These are phyloP conservation scores for Dactylellina haptotyla DNA, from an alignment of 2,329 filamentous ascomycete genomes.

Conservation along the genomic window DNA sequence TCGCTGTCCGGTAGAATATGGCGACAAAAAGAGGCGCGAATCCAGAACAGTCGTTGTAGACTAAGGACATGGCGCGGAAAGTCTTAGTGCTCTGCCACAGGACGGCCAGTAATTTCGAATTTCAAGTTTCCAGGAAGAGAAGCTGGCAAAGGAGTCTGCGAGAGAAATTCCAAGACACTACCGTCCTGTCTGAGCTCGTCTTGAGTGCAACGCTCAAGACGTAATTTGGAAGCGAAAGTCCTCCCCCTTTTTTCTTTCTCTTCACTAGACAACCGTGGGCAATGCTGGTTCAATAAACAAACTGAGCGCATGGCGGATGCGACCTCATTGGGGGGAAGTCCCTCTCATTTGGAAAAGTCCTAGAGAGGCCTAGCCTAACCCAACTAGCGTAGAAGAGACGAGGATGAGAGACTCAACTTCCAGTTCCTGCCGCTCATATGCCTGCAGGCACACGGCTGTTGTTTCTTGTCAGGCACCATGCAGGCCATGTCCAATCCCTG, in stretches of 20 bases:
- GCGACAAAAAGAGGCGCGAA: conserved; percentile 6
- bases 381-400: too few species aligned
- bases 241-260: conserved; percentile 34
- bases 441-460: too few species aligned
- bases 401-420: too few species aligned
- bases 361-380: too few species aligned
- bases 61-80: conserved; percentile 25
- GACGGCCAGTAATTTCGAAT: conserved; percentile 28
- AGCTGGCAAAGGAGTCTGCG: conserved; percentile 36
- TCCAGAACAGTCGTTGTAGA: conserved; percentile 8
- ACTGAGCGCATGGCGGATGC: conserved; percentile 24
- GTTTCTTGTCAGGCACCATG: conserved; percentile 18
- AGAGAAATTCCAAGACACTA: conserved; percentile 26
- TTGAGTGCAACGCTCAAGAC: not conserved
- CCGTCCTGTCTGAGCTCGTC: conserved; percentile 42
- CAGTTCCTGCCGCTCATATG: too few species aligned
- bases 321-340: too few species aligned
- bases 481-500: too few species aligned
- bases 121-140: conserved; percentile 42
- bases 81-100: conserved; percentile 14
- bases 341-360: too few species aligned
- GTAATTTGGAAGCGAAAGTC: conserved; percentile 30
- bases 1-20: conserved; percentile 9
- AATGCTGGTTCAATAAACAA: conserved; percentile 7
- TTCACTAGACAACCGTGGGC: too few species aligned